Percentiles rank a stretch among this genome's conserved stretches.
Evolutionary conservation across 2,329 filamentous ascomycete genomes (phyloP).

Genomic region (Colletotrichum magnum): DNA sequence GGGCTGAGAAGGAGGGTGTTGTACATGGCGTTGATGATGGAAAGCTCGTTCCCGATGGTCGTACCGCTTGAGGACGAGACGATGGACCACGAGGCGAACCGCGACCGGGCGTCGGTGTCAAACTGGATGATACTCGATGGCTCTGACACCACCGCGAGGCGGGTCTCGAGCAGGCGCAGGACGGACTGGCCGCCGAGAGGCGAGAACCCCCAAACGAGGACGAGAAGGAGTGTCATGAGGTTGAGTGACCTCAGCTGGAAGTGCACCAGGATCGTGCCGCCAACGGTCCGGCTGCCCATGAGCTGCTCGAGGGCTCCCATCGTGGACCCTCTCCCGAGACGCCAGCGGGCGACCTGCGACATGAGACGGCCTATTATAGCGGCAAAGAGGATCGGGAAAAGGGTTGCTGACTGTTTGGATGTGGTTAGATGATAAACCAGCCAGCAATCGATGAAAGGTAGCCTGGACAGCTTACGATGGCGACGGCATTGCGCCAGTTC

Average conservation of each 20-base stretch:
- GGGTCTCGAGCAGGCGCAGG: constrained; percentile 40
- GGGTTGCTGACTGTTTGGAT: neutral
- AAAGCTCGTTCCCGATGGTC: neutral
- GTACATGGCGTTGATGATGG: constrained; percentile 26
- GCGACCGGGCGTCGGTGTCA: neutral
- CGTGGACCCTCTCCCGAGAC: neutral
- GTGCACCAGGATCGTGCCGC: neutral
- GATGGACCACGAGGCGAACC: neutral
- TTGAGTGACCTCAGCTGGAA: constrained; percentile 46
- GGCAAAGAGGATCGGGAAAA: constrained; percentile 11
- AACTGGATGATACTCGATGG: neutral
- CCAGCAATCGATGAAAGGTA: neutral
- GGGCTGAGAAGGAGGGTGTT: constrained; percentile 43
- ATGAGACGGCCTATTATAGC: constrained; percentile 1
- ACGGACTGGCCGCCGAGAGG: constrained; percentile 49
- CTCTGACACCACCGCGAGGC: neutral
- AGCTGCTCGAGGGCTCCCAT: neutral
- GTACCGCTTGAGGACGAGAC: neutral
- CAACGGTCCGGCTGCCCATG: neutral
- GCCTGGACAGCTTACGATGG: neutral
- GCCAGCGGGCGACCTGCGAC: neutral
- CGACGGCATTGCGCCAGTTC: neutral
- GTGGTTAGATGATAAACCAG: neutral
- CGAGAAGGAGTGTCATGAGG: constrained; percentile 43
- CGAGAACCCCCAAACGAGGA: constrained; percentile 49